Evolutionary conservation across 2,329 filamentous ascomycete species (phyloP).

Genomic region (Teratosphaeria nubilosa): DNA sequence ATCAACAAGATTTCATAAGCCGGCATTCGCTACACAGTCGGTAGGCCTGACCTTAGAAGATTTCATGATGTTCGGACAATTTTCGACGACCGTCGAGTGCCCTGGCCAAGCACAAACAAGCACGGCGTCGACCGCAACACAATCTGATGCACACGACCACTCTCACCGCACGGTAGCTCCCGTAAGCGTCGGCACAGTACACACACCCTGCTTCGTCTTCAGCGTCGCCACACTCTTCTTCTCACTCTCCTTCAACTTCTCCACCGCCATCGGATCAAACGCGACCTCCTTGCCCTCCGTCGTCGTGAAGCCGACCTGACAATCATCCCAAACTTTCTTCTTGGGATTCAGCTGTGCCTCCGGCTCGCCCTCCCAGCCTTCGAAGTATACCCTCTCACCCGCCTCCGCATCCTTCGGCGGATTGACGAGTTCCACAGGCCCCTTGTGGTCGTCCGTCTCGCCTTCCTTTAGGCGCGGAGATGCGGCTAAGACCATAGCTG

Average conservation of each 20-base stretch:
- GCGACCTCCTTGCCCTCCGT: slow-evolving; percentile 70
- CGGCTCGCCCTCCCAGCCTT: slow-evolving; percentile 87
- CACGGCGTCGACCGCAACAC: no score
- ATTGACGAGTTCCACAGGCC: slow-evolving; percentile 82
- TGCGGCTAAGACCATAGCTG: slow-evolving; percentile 89
- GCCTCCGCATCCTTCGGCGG: slow-evolving; percentile 70
- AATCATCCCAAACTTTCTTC: slow-evolving; percentile 98
- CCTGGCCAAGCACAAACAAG: no score
- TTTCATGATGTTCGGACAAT: no score
- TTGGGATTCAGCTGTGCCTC: slow-evolving; percentile 94
- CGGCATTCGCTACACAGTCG: no score
- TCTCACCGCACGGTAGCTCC: slow-evolving; percentile 70
- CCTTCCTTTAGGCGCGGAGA: slow-evolving; percentile 76
- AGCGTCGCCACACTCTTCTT: slow-evolving; percentile 51
- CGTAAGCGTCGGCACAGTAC: slow-evolving; percentile 72
- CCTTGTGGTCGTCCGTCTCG: slow-evolving; percentile 73
- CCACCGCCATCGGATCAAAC: slow-evolving; percentile 71
- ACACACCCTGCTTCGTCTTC: slow-evolving; percentile 70
- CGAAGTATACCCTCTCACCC: slow-evolving; percentile 83
- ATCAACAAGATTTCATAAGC: no score
- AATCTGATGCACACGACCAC: no score
- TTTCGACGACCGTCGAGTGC: no score
- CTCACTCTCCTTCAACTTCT: slow-evolving; percentile 57
- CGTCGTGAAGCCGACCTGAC: slow-evolving; percentile 93
- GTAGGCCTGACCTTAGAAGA: no score